Conservation (phyloP, 345 rosid species). For the Euclidium syriacum region DNA sequence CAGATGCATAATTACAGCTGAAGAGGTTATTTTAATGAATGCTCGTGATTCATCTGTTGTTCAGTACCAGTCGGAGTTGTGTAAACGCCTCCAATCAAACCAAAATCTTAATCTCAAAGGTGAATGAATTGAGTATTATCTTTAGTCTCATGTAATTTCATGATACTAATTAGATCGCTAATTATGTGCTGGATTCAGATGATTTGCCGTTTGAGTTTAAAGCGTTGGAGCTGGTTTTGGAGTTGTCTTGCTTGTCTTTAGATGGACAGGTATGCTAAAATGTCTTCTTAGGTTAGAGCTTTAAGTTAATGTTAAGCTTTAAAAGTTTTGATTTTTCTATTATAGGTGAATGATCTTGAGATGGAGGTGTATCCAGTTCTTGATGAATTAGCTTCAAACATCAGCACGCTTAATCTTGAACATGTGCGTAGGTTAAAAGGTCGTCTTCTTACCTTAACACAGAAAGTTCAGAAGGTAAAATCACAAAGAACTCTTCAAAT, state of each 20-base stretch:
- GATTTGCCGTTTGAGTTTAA: constrained; percentile 94
- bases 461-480: constrained; percentile 90
- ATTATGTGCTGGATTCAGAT: constrained; percentile 49
- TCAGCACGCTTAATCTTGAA: constrained; percentile 83
- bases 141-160: neutral
- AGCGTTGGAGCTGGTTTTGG: constrained; percentile 93
- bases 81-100: constrained; percentile 69
- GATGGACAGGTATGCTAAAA: constrained; percentile 68
- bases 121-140: neutral
- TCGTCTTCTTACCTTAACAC: constrained; percentile 81
- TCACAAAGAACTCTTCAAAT: neutral
- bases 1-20: constrained; percentile 90
- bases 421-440: constrained; percentile 88
- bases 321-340: constrained; percentile 12
- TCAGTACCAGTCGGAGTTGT: constrained; percentile 69
- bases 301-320: neutral
- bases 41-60: constrained; percentile 70
- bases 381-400: constrained; percentile 82
- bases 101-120: constrained; percentile 58
- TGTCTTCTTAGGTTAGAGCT: neutral
- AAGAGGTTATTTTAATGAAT: constrained; percentile 90
- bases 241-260: constrained; percentile 78
- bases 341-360: constrained; percentile 81
- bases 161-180: constrained; percentile 16
- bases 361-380: constrained; percentile 82